These are phyloP conservation scores for Pythium coloratum DNA, from an alignment of 352 stramenopile genomes.

Conservation along the genomic window DNA sequence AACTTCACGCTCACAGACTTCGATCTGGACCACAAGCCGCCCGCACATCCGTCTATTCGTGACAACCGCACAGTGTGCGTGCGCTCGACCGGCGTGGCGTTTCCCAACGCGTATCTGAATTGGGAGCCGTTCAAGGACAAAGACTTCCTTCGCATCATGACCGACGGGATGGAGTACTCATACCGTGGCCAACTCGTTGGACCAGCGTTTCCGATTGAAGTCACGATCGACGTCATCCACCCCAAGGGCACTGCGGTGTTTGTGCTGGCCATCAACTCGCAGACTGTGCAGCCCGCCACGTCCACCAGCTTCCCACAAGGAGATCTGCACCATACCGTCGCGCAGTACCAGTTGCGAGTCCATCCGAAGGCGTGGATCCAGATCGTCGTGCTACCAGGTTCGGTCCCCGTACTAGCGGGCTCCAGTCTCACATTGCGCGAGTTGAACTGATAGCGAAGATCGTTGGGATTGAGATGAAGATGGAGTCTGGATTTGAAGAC, in stretches of 20 bases:
- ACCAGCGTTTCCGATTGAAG: background rate
- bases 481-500: no score
- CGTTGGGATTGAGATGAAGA: no score
- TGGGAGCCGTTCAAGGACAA: background rate
- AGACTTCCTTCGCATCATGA: background rate
- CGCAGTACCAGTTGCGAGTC: background rate
- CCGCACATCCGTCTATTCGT: no score
- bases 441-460: background rate
- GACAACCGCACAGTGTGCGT: background rate
- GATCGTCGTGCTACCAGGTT: constrained; percentile 9
- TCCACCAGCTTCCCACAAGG: background rate
- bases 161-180: constrained; percentile 7
- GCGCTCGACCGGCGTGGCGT: constrained; percentile 1
- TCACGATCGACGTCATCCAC: constrained; percentile 13
- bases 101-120: constrained; percentile 13
- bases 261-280: constrained; percentile 3
- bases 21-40: background rate
- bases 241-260: constrained; percentile 5
- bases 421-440: constrained; percentile 16
- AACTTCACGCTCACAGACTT: constrained; percentile 1
- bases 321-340: constrained; percentile 9
- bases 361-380: background rate
- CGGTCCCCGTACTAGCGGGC: background rate
- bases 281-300: background rate
- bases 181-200: background rate